Percentiles rank a stretch among this genome's conserved stretches.
Conservation (phyloP, 768 basidiomycete genomes). For the Collybia mongolica region DNA sequence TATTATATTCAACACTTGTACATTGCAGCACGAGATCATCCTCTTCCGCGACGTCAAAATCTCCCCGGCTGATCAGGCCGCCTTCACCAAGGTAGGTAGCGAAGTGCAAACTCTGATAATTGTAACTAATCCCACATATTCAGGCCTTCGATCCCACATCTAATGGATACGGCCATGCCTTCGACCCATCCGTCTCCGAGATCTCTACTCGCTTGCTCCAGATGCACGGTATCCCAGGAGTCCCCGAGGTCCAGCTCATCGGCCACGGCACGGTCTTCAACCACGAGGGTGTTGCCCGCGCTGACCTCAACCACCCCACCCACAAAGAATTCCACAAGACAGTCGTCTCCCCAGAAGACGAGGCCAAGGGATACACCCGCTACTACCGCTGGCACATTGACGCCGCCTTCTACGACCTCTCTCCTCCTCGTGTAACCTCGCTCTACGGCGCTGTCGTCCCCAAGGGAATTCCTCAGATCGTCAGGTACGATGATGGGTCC, state of each 20-base stretch:
- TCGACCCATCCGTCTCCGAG: constrained; percentile 70
- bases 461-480: constrained; percentile 56
- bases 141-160: constrained; percentile 70
- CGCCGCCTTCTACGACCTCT: constrained; percentile 75
- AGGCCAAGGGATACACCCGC: constrained; percentile 68
- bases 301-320: constrained; percentile 80
- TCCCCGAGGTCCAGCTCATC: constrained; percentile 89
- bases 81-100: constrained; percentile 69
- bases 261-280: constrained; percentile 81
- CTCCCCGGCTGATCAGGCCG: constrained; percentile 81
- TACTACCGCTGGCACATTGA: constrained; percentile 95
- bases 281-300: constrained; percentile 77
- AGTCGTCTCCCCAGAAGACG: constrained; percentile 68
- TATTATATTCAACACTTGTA: not conserved
- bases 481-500: constrained; percentile 83
- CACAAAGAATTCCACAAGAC: constrained; percentile 89
- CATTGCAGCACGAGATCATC: constrained; percentile 59
- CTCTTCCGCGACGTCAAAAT: constrained; percentile 70
- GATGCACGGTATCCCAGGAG: constrained; percentile 85
- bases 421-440: constrained; percentile 82
- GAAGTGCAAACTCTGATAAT: not conserved
- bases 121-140: constrained; percentile 1
- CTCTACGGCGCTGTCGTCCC: constrained; percentile 79
- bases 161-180: constrained; percentile 79
- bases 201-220: constrained; percentile 87